Percentiles rank a stretch among this genome's conserved stretches.
Evolutionary conservation across 768 basidiomycete species (phyloP).

Genomic region (Chalciporus chontae): DNA sequence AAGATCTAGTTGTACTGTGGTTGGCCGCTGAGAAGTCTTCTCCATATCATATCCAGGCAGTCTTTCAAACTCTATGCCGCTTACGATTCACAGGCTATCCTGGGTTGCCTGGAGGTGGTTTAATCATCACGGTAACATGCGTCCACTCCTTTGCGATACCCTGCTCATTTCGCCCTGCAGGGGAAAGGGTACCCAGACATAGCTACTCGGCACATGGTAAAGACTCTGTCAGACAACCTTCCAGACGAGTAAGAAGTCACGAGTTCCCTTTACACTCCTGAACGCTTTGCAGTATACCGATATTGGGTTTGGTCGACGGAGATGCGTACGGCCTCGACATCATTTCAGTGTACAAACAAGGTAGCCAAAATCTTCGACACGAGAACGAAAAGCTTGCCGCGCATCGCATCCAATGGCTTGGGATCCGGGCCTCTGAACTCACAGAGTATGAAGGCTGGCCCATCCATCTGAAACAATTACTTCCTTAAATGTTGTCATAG

Average conservation of each 20-base stretch:
- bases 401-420: constrained; percentile 72
- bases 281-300: constrained; percentile 54
- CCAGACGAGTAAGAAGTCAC: constrained; percentile 47
- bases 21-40: constrained; percentile 2
- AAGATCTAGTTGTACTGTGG: neutral
- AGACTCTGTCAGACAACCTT: constrained; percentile 63
- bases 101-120: constrained; percentile 55
- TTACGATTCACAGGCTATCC: constrained; percentile 48
- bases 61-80: constrained; percentile 85
- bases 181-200: constrained; percentile 98
- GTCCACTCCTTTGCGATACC: neutral
- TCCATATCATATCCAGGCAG: constrained; percentile 52
- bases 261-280: neutral
- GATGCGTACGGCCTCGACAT: constrained; percentile 95
- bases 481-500: constrained; percentile 33
- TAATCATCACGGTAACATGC: constrained; percentile 70
- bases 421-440: constrained; percentile 70
- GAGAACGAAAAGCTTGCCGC: constrained; percentile 70
- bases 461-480: neutral
- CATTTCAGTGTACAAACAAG: constrained; percentile 80
- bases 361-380: constrained; percentile 67
- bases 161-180: constrained; percentile 37
- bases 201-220: constrained; percentile 82
- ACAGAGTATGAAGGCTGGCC: constrained; percentile 41
- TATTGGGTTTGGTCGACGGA: constrained; percentile 80